phyloP scores from a whole-genome alignment of 106 monocot genomes.

The Acanthochlamys bracteata region DNA sequence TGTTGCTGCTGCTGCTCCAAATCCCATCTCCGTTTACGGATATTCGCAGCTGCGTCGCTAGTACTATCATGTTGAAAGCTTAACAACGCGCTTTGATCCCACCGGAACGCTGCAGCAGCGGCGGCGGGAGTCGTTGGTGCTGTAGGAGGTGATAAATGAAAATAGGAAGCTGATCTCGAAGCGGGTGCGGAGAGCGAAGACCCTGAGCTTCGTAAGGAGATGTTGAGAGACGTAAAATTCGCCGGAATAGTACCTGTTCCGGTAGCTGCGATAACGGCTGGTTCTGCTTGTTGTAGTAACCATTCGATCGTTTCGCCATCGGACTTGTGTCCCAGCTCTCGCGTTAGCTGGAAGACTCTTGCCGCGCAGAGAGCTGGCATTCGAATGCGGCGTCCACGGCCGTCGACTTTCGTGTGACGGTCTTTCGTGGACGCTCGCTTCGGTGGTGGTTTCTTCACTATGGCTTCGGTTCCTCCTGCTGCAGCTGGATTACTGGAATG shows the following conservation, averaged over 20 bases:
- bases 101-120: constrained; percentile 5
- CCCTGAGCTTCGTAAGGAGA: constrained; percentile 64
- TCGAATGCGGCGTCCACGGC: constrained; percentile 77
- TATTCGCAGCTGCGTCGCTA: constrained; percentile 16
- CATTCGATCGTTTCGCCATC: constrained; percentile 92
- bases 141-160: constrained; percentile 7
- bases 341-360: constrained; percentile 66
- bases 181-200: constrained; percentile 38
- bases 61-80: constrained; percentile 33
- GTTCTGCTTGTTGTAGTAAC: constrained; percentile 85
- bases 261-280: constrained; percentile 77
- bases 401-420: constrained; percentile 87
- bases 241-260: constrained; percentile 89
- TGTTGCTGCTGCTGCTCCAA: constrained; percentile 18
- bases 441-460: constrained; percentile 39
- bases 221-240: constrained; percentile 86
- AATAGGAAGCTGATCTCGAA: constrained; percentile 17
- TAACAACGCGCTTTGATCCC: constrained; percentile 26
- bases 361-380: constrained; percentile 84
- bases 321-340: constrained; percentile 79
- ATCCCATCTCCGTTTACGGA: constrained; percentile 62
- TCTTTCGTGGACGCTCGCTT: constrained; percentile 77
- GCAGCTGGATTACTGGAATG: neutral
- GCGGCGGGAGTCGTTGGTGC: constrained; percentile 2
- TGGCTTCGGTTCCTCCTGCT: neutral